Base-by-base conservation (phyloP, 176 grass and related monocot genomes). In the Juncus effusus region DNA sequence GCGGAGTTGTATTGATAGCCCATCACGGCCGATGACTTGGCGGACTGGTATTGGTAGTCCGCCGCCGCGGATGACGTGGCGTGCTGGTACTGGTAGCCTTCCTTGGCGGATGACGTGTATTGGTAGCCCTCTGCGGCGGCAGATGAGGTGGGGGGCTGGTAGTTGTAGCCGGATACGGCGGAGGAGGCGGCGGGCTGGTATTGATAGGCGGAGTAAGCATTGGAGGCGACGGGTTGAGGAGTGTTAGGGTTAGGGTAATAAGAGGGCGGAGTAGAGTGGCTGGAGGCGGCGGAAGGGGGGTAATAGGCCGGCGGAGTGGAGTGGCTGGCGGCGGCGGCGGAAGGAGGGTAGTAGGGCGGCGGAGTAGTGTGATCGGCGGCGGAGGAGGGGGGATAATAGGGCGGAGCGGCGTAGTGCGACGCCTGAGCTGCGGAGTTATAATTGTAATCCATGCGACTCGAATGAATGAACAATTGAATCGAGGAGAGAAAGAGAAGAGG, bases 181-280 rank as follows among this genome's bases (percentile, higher is more conserved):
- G 13, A 53, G 28, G 56, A 72, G 4, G 38, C 16, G 37, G 39
- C 11, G 7, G 54, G 9, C 6, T 59, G 50, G 54, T 59, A 72
- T 12, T 72, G 68, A 4, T 50, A 11, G 57, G 42, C 13, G 53
- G 7, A 6, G 65, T 54, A 54, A 7, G 28, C 65, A 7, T n/a
- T n/a, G 11, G 65, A 36, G 5, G 49, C 66, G 36, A 54, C 28
- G 36, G 7, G 49, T 38, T 54, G 51, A 7, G 35, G 6, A 13
- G 11, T 56, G 54, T 7, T 72, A 44, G 67, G 53, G 67, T 45
- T 71, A 58, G 68, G 68, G 54, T 72, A 57, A 45, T 50, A 38
- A 15, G 1, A 7, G 47, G 47, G 51, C 50, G 51, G 66, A 55
- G 52, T 2, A 40, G 8, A 3, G 51, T n/a, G 2, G 13, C 11